A percentile compares a stretch with the other conserved stretches of the same genome.
Evolutionary conservation across 2,329 filamentous ascomycete species (phyloP).

Genomic region (Emergomyces orientalis): DNA sequence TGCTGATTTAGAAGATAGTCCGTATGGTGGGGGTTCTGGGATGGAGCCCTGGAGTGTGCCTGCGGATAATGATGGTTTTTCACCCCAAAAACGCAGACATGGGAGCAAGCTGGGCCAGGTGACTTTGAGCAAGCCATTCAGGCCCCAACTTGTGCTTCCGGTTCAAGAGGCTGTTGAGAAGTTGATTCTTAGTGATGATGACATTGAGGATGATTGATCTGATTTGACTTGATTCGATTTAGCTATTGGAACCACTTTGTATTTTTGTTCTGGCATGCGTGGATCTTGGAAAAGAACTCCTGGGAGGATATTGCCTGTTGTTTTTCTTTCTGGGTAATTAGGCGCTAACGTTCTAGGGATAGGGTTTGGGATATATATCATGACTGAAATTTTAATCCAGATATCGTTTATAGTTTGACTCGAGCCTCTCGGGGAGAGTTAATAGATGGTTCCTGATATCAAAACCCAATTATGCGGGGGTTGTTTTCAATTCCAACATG

Average conservation of each 20-base stretch:
- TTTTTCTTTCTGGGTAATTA: not conserved
- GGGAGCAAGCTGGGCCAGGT: slow-evolving; percentile 17
- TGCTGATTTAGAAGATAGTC: slow-evolving; percentile 25
- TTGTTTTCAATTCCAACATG: not conserved
- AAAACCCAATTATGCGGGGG: not conserved
- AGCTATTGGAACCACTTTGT: not conserved
- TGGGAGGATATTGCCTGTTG: not conserved
- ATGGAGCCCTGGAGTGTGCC: slow-evolving; percentile 12
- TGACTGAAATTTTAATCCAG: not conserved
- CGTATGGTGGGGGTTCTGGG: slow-evolving; percentile 8
- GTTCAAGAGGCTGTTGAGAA: slow-evolving; percentile 50
- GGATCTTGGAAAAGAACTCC: not conserved
- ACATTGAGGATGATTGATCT: slow-evolving; percentile 59
- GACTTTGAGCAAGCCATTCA: slow-evolving; percentile 18
- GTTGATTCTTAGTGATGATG: slow-evolving; percentile 68
- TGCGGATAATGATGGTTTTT: slow-evolving; percentile 9
- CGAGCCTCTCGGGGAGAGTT: not conserved
- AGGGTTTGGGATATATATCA: not conserved
- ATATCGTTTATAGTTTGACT: not conserved
- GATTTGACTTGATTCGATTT: not conserved
- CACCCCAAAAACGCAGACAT: slow-evolving; percentile 8
- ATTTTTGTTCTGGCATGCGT: not conserved
- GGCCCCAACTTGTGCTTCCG: slow-evolving; percentile 21
- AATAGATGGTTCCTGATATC: not conserved
- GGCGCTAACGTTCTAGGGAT: not conserved